Evolutionary conservation across 1,284 basidiomycete genomes (phyloP).

Genomic region (Melampsora larici-populina): DNA sequence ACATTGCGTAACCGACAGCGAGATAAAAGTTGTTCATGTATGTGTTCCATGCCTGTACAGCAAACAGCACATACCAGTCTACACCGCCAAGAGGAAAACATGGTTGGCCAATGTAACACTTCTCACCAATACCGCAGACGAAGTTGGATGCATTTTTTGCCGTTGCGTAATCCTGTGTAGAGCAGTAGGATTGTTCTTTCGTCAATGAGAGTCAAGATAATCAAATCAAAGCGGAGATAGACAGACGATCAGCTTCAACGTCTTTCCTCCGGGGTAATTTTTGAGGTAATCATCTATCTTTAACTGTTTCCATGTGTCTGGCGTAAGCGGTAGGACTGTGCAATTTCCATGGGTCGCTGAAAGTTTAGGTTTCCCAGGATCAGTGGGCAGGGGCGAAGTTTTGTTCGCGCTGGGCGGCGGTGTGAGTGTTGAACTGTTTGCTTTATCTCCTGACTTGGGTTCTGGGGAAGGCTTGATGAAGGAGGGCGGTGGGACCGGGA

Average conservation of each 20-base stretch:
- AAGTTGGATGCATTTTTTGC: constrained; percentile 32
- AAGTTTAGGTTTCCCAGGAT: background rate
- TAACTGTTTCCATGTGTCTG: constrained; percentile 33
- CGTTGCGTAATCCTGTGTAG: constrained; percentile 23
- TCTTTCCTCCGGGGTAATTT: constrained; percentile 35
- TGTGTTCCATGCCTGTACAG: constrained; percentile 35
- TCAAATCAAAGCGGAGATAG: background rate
- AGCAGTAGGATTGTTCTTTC: background rate
- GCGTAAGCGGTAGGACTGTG: constrained; percentile 7
- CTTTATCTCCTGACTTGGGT: too few relatives aligned
- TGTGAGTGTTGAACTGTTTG: too few relatives aligned
- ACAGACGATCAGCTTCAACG: constrained; percentile 14
- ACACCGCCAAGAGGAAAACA: constrained; percentile 21
- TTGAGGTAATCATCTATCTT: constrained; percentile 34
- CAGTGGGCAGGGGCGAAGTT: background rate
- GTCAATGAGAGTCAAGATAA: background rate
- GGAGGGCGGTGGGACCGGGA: background rate
- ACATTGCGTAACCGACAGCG: constrained; percentile 29
- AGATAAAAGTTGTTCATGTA: constrained; percentile 33
- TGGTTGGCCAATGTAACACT: constrained; percentile 31
- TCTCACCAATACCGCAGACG: constrained; percentile 22
- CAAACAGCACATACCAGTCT: constrained; percentile 40
- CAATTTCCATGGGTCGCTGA: constrained; percentile 16
- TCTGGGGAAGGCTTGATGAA: background rate
- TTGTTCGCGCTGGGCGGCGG: too few relatives aligned